A percentile compares a stretch with the other conserved stretches of the same genome.
phyloP scores from a whole-genome alignment of 1,284 basidiomycete genomes.

The Cutaneotrichosporon sp. region DNA sequence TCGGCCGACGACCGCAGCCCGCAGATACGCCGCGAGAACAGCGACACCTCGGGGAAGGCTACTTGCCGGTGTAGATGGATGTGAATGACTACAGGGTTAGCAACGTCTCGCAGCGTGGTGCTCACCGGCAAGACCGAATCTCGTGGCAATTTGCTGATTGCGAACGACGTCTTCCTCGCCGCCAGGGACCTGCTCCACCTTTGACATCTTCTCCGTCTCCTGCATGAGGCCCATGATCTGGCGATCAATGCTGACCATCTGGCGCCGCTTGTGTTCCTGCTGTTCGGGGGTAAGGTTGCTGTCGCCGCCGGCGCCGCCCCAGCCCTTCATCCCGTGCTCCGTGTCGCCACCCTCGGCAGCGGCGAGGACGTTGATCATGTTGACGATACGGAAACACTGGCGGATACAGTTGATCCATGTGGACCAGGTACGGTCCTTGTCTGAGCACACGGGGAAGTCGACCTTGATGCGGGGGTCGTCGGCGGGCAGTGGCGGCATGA shows the following conservation, averaged over 20 bases:
- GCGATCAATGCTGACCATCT: constrained; percentile 40
- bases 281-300: background rate
- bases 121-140: constrained; percentile 35
- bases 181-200: constrained; percentile 44
- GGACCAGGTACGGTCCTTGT: constrained; percentile 41
- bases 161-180: constrained; percentile 48
- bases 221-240: constrained; percentile 41
- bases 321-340: background rate
- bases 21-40: constrained; percentile 46
- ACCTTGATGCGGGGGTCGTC: constrained; percentile 43
- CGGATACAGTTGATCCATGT: constrained; percentile 42
- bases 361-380: constrained; percentile 33
- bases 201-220: constrained; percentile 35
- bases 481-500: constrained; percentile 28
- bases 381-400: constrained; percentile 34
- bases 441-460: constrained; percentile 41
- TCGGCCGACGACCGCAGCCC: constrained; percentile 24
- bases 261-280: constrained; percentile 5
- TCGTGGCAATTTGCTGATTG: constrained; percentile 43
- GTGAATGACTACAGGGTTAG: constrained; percentile 30
- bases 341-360: background rate
- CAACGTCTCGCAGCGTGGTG: background rate
- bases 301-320: background rate
- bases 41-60: constrained; percentile 47
- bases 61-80: constrained; percentile 47